Conservation (phyloP, 768 basidiomycete species). For the Psilocybe sp. region DNA sequence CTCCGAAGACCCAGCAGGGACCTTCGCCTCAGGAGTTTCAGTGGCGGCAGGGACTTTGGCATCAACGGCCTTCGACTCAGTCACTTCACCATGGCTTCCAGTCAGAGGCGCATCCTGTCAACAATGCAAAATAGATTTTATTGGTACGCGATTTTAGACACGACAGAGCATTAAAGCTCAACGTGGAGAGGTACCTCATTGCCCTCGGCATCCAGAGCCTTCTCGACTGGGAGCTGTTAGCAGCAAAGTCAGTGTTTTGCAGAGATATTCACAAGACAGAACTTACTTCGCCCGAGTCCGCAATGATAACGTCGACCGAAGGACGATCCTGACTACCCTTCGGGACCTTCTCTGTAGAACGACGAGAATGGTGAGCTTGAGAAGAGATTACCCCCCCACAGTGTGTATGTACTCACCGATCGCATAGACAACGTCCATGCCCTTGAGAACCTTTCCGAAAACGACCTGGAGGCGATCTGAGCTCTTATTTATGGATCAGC, state of each 20-base stretch:
- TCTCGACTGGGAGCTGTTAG: conserved; percentile 50
- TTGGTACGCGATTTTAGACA: conserved; percentile 42
- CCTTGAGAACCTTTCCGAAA: conserved; percentile 89
- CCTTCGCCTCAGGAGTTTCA: conserved; percentile 5
- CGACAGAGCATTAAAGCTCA: conserved; percentile 76
- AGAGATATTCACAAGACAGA: neutral
- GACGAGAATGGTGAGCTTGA: conserved; percentile 2
- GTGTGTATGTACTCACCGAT: conserved; percentile 53
- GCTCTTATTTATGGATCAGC: neutral
- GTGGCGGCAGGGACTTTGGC: conserved; percentile 8
- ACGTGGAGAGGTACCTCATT: conserved; percentile 91
- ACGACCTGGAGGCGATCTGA: conserved; percentile 58
- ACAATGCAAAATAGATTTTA: conserved; percentile 47
- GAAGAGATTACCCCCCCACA: neutral
- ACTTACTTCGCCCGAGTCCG: conserved; percentile 82
- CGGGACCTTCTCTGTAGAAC: conserved; percentile 62
- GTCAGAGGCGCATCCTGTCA: conserved; percentile 37
- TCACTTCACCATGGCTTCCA: conserved; percentile 16
- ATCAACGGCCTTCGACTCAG: conserved; percentile 14
- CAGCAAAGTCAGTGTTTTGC: neutral
- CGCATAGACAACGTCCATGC: conserved; percentile 78
- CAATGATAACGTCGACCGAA: conserved; percentile 72
- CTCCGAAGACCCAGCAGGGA: conserved; percentile 7
- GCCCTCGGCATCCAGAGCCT: conserved; percentile 57
- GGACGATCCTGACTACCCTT: conserved; percentile 77